These are phyloP conservation scores for Xylaria longipes DNA, from an alignment of 495 filamentous ascomycete species.

Conservation along the genomic window DNA sequence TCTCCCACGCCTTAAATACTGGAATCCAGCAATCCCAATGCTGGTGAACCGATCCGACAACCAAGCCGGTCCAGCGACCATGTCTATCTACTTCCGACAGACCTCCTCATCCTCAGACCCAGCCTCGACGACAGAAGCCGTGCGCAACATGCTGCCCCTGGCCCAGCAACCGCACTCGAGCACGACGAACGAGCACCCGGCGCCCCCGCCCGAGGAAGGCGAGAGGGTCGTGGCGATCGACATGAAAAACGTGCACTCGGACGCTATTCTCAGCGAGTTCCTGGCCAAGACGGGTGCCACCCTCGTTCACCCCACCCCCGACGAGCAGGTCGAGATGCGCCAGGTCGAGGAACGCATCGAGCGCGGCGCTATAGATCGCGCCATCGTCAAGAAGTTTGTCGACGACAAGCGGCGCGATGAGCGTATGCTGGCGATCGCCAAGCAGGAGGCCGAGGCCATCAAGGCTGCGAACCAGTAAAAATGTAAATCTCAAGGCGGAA, in stretches of 20 bases:
- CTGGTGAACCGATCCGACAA: conserved; percentile 71
- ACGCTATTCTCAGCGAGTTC: conserved; percentile 72
- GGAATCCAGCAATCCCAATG: conserved; percentile 87
- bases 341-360: conserved; percentile 64
- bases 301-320: conserved; percentile 61
- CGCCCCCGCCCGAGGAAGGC: conserved; percentile 49
- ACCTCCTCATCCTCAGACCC: conserved; percentile 31
- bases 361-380: conserved; percentile 60
- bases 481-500: background rate
- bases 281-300: conserved; percentile 71
- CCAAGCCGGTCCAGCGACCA: conserved; percentile 63
- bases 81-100: conserved; percentile 77
- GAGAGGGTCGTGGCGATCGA: conserved; percentile 61
- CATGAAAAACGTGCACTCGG: conserved; percentile 65
- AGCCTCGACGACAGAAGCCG: conserved; percentile 31
- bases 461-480: conserved; percentile 39
- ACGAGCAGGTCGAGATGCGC: conserved; percentile 65
- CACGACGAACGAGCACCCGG: conserved; percentile 41
- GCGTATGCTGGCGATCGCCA: conserved; percentile 42
- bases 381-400: conserved; percentile 64
- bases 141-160: conserved; percentile 34
- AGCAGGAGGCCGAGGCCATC: conserved; percentile 41
- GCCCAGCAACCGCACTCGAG: conserved; percentile 46
- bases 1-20: conserved; percentile 88
- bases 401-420: conserved; percentile 70